Conservation (phyloP, 495 filamentous ascomycete genomes). For the Hyaloscypha bicolor region DNA sequence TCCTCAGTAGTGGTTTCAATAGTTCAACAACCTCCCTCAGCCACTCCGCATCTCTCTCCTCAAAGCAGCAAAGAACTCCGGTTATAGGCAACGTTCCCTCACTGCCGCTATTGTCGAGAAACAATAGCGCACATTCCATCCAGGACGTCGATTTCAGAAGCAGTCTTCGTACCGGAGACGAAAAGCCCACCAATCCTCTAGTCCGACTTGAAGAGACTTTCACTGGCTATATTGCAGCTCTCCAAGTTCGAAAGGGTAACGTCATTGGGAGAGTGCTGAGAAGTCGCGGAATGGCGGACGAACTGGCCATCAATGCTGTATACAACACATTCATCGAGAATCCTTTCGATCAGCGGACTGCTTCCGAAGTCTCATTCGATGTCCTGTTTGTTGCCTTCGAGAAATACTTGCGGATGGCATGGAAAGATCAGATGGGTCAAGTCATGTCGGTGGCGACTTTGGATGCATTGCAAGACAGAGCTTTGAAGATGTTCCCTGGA, state of each 20-base stretch:
- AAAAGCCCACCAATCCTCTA: constrained; percentile 56
- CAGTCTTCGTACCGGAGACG: constrained; percentile 42
- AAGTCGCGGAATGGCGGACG: constrained; percentile 69
- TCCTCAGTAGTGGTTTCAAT: constrained; percentile 61
- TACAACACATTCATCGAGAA: constrained; percentile 87
- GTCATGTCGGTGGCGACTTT: constrained; percentile 68
- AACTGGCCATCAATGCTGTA: constrained; percentile 83
- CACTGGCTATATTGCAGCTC: constrained; percentile 75
- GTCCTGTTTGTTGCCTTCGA: constrained; percentile 94
- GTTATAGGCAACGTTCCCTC: constrained; percentile 37
- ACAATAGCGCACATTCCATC: constrained; percentile 43
- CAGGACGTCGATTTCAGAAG: constrained; percentile 38
- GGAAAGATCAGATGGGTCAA: constrained; percentile 85
- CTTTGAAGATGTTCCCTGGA: constrained; percentile 68
- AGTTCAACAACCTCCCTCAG: constrained; percentile 24
- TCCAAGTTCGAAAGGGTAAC: constrained; percentile 84
- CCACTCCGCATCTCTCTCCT: constrained; percentile 15
- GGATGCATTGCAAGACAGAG: constrained; percentile 70
- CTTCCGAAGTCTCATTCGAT: constrained; percentile 78
- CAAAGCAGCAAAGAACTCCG: constrained; percentile 39
- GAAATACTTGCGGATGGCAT: constrained; percentile 87
- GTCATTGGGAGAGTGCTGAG: constrained; percentile 76
- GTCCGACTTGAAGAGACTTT: constrained; percentile 83
- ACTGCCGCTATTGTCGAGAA: constrained; percentile 38
- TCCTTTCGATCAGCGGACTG: constrained; percentile 70